Conservation (phyloP, 75 land plant species). For the Cunninghamia lanceolata region DNA sequence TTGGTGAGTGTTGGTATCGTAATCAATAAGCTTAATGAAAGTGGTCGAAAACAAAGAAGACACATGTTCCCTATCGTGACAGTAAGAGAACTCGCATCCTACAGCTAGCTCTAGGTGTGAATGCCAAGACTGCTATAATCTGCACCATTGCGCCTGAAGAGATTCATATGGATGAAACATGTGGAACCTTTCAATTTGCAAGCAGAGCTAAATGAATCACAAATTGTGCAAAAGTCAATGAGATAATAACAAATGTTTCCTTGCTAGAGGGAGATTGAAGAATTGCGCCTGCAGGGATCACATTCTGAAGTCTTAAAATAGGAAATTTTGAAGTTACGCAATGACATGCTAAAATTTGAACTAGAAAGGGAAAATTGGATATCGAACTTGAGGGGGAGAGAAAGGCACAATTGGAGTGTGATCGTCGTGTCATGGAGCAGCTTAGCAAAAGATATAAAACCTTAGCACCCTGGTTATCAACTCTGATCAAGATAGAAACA, state of each 20-base stretch:
- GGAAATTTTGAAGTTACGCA: no score
- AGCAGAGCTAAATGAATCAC: constrained; percentile 96
- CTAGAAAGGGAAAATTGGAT: constrained; percentile 84
- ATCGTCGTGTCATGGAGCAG: constrained; percentile 71
- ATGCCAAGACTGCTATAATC: constrained; percentile 98
- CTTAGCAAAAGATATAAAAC: constrained; percentile 71
- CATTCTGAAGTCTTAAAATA: no score
- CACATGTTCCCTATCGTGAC: constrained; percentile 96
- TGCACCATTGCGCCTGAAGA: constrained; percentile 99
- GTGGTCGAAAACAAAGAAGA: constrained; percentile 65
- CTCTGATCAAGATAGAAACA: constrained; percentile 37
- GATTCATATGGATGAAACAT: constrained; percentile 94
- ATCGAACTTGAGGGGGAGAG: constrained; percentile 88
- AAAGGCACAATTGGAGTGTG: constrained; percentile 69
- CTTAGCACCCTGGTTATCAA: constrained; percentile 55
- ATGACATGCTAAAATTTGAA: no score
- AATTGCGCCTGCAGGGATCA: no score
- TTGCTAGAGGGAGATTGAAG: no score
- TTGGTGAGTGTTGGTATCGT: constrained; percentile 93
- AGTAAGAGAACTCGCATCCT: constrained; percentile 97
- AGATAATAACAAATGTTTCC: no score
- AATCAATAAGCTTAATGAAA: constrained; percentile 93
- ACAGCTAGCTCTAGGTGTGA: constrained; percentile 95
- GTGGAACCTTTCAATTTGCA: constrained; percentile 96
- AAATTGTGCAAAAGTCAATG: constrained; percentile 98